Conservation (phyloP, 768 basidiomycete genomes). For the Serendipita sp. region DNA sequence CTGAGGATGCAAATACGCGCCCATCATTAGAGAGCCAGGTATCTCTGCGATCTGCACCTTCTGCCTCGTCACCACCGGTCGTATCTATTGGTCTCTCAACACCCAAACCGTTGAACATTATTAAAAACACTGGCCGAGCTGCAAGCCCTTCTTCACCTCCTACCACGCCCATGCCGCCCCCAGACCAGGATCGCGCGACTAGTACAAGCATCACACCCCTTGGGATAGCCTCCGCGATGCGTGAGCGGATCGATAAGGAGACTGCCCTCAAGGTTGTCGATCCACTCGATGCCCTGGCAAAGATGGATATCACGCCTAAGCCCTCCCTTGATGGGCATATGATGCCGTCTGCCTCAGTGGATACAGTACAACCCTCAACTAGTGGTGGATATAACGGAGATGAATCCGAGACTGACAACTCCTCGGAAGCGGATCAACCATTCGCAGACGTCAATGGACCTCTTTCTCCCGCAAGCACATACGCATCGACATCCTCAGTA, state of each 20-base stretch:
- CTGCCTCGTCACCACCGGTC: neutral
- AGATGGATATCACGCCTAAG: conserved; percentile 2
- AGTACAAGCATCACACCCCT: neutral
- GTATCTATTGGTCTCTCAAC: neutral
- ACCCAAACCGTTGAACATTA: neutral
- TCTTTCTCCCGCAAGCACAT: conserved; percentile 1
- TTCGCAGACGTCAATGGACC: conserved; percentile 4
- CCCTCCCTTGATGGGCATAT: neutral
- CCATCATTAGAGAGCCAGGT: neutral
- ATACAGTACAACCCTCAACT: neutral
- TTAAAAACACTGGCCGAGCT: neutral
- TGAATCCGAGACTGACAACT: neutral
- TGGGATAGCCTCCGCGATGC: neutral
- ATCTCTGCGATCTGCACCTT: neutral
- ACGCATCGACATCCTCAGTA: neutral
- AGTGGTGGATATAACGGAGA: neutral
- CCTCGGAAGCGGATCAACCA: neutral
- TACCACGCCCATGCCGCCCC: neutral
- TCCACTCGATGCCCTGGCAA: neutral
- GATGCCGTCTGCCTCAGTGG: neutral
- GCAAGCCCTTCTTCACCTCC: neutral
- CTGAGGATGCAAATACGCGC: neutral
- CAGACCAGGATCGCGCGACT: neutral
- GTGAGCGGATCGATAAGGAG: neutral
- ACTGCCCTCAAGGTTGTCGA: neutral